Conservation (phyloP, 2,329 filamentous ascomycete genomes). For the Hymenoscyphus salicellus region DNA sequence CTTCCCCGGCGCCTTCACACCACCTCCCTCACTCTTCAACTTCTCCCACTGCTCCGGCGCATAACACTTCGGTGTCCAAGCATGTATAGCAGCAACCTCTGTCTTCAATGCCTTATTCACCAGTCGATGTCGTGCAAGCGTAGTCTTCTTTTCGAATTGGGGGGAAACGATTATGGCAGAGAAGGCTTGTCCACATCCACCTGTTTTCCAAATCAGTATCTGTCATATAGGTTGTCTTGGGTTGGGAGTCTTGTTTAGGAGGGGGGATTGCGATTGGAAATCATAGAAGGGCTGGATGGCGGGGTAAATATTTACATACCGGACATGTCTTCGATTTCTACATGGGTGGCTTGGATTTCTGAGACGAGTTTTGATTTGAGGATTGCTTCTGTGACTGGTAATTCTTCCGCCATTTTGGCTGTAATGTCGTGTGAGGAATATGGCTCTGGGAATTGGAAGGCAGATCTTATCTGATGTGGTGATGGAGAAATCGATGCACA, state of each 20-base stretch:
- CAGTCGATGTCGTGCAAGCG: slow-evolving; percentile 64
- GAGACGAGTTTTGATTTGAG: slow-evolving; percentile 67
- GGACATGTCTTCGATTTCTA: slow-evolving; percentile 88
- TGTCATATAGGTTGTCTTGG: background rate
- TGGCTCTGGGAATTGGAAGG: background rate
- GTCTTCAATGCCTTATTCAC: slow-evolving; percentile 66
- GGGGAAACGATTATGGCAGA: slow-evolving; percentile 65
- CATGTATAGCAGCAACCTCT: slow-evolving; percentile 72
- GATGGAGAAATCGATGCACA: slow-evolving; percentile 19
- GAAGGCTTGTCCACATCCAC: slow-evolving; percentile 69
- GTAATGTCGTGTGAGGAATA: background rate
- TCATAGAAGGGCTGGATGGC: slow-evolving; percentile 3
- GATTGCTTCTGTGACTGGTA: slow-evolving; percentile 68
- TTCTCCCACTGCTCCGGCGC: slow-evolving; percentile 73
- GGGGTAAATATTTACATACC: slow-evolving; percentile 52
- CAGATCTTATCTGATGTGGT: slow-evolving; percentile 10
- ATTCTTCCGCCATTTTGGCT: slow-evolving; percentile 50
- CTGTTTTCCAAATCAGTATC: slow-evolving; percentile 39
- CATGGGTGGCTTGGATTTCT: slow-evolving; percentile 70
- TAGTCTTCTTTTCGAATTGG: slow-evolving; percentile 57
- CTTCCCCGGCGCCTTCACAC: slow-evolving; percentile 32
- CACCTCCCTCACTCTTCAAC: slow-evolving; percentile 44
- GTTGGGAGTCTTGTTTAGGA: background rate
- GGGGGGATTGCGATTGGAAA: background rate
- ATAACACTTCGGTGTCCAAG: slow-evolving; percentile 73